Evolutionary conservation across 2,329 filamentous ascomycete species (phyloP).

Genomic region (Allantophomopsis cytisporea): DNA sequence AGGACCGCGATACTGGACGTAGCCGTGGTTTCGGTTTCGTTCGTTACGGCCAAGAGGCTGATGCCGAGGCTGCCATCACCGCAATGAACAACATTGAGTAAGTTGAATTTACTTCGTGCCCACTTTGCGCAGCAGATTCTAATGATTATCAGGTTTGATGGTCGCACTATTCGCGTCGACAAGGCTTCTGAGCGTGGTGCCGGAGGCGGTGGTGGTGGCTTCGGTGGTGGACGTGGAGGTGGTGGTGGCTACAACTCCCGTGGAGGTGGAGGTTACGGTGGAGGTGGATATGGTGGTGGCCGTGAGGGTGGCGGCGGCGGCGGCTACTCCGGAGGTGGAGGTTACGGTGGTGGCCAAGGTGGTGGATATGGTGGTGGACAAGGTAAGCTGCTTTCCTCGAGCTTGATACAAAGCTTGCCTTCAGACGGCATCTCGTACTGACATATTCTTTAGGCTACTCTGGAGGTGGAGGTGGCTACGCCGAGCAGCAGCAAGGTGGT

Average conservation of each 20-base stretch:
- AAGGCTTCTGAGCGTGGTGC: slow-evolving; percentile 76
- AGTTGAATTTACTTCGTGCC: slow-evolving; percentile 18
- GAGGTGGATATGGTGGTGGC: slow-evolving; percentile 6
- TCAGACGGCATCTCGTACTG: neutral
- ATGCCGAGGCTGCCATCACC: slow-evolving; percentile 64
- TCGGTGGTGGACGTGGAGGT: slow-evolving; percentile 25
- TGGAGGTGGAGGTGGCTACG: slow-evolving; percentile 17
- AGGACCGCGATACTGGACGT: slow-evolving; percentile 91
- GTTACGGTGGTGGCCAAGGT: slow-evolving; percentile 15
- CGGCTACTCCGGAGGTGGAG: slow-evolving; percentile 11
- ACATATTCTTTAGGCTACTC: slow-evolving; percentile 11
- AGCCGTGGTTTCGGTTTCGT: slow-evolving; percentile 98
- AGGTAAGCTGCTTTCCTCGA: slow-evolving; percentile 4
- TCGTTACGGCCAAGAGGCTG: slow-evolving; percentile 63
- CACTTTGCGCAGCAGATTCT: no score
- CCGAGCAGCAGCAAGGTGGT: slow-evolving; percentile 9
- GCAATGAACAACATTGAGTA: slow-evolving; percentile 87
- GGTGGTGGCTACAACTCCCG: slow-evolving; percentile 19
- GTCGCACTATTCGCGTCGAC: slow-evolving; percentile 87
- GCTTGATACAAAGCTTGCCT: neutral
- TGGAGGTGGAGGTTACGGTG: slow-evolving; percentile 7
- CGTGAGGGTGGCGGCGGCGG: slow-evolving; percentile 11
- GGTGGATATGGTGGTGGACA: slow-evolving; percentile 15
- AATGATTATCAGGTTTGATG: slow-evolving; percentile 59
- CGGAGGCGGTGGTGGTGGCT: slow-evolving; percentile 38